Conservation (phyloP, 139 green algal species). For the Monoraphidium neglectum region DNA sequence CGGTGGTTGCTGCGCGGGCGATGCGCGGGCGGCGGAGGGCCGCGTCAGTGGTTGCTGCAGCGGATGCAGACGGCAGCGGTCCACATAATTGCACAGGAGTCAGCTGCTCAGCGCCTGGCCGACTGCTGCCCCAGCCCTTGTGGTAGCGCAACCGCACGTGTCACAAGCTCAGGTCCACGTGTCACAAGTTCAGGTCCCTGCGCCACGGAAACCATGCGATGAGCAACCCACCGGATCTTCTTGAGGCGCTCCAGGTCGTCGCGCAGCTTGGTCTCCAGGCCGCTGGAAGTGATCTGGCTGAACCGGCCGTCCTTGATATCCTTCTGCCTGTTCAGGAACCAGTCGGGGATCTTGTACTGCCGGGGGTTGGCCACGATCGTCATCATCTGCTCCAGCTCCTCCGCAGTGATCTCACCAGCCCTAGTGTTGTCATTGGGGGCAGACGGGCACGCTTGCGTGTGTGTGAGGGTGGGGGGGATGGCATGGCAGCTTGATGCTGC, state of each 20-base stretch:
- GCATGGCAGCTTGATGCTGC: no score
- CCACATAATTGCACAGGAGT: no score
- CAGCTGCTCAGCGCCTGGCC: no score
- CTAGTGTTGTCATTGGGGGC: conserved; percentile 45
- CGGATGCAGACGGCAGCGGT: no score
- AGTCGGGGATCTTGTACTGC: conserved; percentile 99
- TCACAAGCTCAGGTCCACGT: no score
- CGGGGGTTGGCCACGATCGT: conserved; percentile 97
- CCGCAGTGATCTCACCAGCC: conserved; percentile 92
- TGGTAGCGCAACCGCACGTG: no score
- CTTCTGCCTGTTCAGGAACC: conserved; percentile 98
- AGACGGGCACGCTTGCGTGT: background rate
- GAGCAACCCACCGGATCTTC: conserved; percentile 90
- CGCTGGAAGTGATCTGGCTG: conserved; percentile 82
- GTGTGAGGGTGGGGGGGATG: no score
- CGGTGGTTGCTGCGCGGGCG: conserved; percentile 79
- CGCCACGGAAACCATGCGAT: no score
- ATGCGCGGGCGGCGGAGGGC: no score
- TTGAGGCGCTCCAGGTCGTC: conserved; percentile 99
- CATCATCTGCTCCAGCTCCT: conserved; percentile 98
- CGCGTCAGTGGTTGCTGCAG: no score
- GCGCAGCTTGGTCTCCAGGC: conserved; percentile 91
- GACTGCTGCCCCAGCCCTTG: no score
- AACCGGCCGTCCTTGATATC: conserved; percentile 95
- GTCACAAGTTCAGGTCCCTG: no score